Base-by-base conservation (phyloP, 306 rosid genomes). In the Cucumis melo region DNA sequence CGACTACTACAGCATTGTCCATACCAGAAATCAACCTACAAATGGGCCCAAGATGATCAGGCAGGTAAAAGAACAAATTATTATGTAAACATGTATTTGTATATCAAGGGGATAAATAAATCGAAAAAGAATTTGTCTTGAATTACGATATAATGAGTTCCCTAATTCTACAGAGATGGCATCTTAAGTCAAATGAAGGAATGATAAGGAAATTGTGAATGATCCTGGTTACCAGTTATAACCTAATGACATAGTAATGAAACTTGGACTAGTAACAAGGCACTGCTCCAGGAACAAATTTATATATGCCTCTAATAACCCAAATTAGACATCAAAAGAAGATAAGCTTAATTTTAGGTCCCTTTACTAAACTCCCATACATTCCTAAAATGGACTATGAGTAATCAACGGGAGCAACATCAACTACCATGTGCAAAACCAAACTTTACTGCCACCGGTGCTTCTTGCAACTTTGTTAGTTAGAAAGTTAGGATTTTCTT, bases 11-110 rank as follows among this genome's bases (percentile, higher is more conserved):
- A 15, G 91, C 91, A 67, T 87, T 83, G 75, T 81, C 84, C 83
- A 91, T 82, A 66, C 93, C 96, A 75, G 87, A 84, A 50, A 84
- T 85, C 77, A 94, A 85, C 83, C 97, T 94, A 90, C 81, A 87
- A 78, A 82, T 75, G n/a, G 16, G n/a, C 57, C 32, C 74, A 61
- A 13, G 24, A 62, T 21, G 44, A 74, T 53, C 32, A 64, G 67
- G 80, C 48, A 21, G 20, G 20, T 57, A 80, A 59, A 1, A 46
- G 59, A 44, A 76, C 39, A 39, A 60, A 74, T 38, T 39, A 76
- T 59, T 5, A 42, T 5, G 54, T 21, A 39, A 57, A 15, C 8
- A 70, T 21, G 19, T 15, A 32, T 29, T 46, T 21, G 19, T 15
- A 32, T 29, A 39, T 62, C 20, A 7, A 71, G 42, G 39, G 19